Evolutionary conservation across 2,329 filamentous ascomycete species (phyloP), one percentile per base, ranked within the genome.

Genomic region (Thermothelomyces thermophilus): DNA sequence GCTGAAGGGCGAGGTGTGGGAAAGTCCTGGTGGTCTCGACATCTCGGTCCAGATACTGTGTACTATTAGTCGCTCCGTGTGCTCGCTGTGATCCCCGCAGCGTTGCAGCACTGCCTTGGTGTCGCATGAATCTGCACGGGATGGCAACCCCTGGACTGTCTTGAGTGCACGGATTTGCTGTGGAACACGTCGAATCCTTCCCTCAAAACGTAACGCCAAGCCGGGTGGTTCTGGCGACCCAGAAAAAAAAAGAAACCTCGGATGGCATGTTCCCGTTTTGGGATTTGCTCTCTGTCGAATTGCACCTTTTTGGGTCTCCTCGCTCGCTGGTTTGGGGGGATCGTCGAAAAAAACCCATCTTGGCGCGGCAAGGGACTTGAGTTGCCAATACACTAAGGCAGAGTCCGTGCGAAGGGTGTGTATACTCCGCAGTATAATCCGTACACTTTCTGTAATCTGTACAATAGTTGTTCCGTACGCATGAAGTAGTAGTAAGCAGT

Each of bases 141-240:
- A 54, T 30, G 34, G 35, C 28, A 50, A 17, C 54, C 41, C 51
- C 51, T 41, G 48, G 34, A 30, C 42, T 54, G 55, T 53, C 49
- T 53, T 53, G 53, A 48, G 48, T 54, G 53, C 53, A 58, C 45
- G 48, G 54, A 53, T 56, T 35, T 56, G 24, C 5, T 5, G 24
- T 16, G 50, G 57, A 58, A 59, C 53, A 41, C 56, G 50, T 58
- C 49, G 57, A 60, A 60, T 56, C 54, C 40, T 58, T 57, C 52
- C 50, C 31, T 40, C n/a, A n/a, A 46, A 51, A 43, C 26, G 45
- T 31, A 20, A 31, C 20, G 49, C 53, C 54, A 55, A 57, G 54
- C 39, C 37, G 22, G n/a, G 48, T 31, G 22, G 49, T 31, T 52
- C 48, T 47, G 46, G 35, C 46, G 53, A 57, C 40, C 52, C 44